Evolutionary conservation across 169 alveolate species (phyloP), one percentile per base, ranked within the genome.

Genomic region (Plasmodium malariae): DNA sequence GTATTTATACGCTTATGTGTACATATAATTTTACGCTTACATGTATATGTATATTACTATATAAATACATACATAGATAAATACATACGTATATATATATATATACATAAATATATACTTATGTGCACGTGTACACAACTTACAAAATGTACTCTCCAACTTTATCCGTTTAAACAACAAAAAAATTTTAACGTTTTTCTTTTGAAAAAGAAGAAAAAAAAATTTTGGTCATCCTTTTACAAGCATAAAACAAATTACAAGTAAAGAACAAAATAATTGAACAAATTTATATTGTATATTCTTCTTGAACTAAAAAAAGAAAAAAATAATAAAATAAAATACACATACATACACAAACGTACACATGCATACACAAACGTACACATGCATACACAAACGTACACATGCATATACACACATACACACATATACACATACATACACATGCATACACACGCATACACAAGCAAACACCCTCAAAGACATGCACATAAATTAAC

Each of bases 201-300:
- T 68, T 68, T 45, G 19, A 37, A 68, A 43, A 30, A 34, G 26
- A 34, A 36, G 14, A 63, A 63, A 32, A 63, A 67, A 17, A 26
- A n/a, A 40, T 11, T 24, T 45, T 69, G 43, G 2, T 26, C 45
- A 11, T 11, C 48, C 7, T 26, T 43, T 45, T 45, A 11, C 11
- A 69, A 40, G 11, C 5, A 3, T 26, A 69, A 69, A 69, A 40
- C 21, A 45, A 43, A 14, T 26, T n/a, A 7, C 0, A 63, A 63
- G 36, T 9, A 63, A 63, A 12, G n/a, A 34, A 63, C 9, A 63
- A 72, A 51, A 28, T 19, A 19, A 24, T 62, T n/a, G 37, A 43
- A 74, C 40, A 17, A 28, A 21, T 83, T 83, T 59, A 83, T 65
- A 68, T 83, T 60, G 91, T 83, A 60, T 83, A 83, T 49, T 57